Percentiles rank a stretch among this genome's conserved stretches.
Evolutionary conservation across 148 eudicot species (phyloP).

Genomic region (Amaranthus cruentus): DNA sequence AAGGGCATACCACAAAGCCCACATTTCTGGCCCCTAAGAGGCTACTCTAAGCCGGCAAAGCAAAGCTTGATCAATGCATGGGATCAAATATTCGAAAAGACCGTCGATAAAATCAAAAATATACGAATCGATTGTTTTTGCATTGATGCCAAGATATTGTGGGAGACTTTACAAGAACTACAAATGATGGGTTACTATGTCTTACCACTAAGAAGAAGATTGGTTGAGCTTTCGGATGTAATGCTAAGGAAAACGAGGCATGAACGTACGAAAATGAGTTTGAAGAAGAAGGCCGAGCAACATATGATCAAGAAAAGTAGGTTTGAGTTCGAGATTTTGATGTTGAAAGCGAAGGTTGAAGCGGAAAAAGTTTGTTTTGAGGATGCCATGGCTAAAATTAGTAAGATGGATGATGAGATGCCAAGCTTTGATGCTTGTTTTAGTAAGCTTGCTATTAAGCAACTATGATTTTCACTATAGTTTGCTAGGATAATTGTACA

Average conservation of each 20-base stretch:
- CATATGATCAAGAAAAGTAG: conserved; percentile 22
- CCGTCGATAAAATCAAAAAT: conserved; percentile 15
- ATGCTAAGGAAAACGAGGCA: conserved; percentile 1
- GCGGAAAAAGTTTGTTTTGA: conserved; percentile 19
- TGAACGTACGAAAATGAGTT: conserved; percentile 4
- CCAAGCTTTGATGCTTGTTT: conserved; percentile 16
- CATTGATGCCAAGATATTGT: conserved; percentile 23
- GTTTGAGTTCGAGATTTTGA: conserved; percentile 27
- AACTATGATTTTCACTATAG: not conserved
- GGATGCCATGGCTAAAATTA: conserved; percentile 15
- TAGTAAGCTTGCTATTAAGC: conserved; percentile 10
- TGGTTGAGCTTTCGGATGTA: conserved; percentile 26
- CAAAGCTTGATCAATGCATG: conserved; percentile 23
- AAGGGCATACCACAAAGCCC: conserved; percentile 29
- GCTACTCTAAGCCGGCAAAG: conserved; percentile 25
- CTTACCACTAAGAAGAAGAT: conserved; percentile 17
- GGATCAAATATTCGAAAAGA: conserved; percentile 25
- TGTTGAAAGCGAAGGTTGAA: conserved; percentile 18
- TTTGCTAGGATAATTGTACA: not conserved
- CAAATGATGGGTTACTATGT: conserved; percentile 32
- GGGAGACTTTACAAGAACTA: conserved; percentile 24
- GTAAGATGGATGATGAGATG: conserved; percentile 23
- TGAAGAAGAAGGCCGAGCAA: conserved; percentile 20
- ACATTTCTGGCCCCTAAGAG: conserved; percentile 25
- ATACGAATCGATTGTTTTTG: conserved; percentile 12